Conservation (phyloP, 495 filamentous ascomycete species). For the Xylaria curta region DNA sequence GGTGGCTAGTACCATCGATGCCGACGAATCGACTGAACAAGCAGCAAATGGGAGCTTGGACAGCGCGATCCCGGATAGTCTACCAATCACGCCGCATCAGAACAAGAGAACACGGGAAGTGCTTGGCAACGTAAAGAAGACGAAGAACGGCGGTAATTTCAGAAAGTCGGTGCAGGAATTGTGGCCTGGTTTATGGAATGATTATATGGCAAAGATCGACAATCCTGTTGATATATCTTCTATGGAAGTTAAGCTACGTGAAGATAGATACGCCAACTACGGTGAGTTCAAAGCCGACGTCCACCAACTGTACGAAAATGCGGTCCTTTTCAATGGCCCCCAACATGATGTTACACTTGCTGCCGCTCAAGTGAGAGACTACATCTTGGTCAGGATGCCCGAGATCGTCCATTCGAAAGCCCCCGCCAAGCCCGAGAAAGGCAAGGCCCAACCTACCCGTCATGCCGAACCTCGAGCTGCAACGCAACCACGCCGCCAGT, state of each 20-base stretch:
- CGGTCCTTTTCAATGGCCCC: slow-evolving; percentile 79
- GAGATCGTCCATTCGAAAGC: slow-evolving; percentile 52
- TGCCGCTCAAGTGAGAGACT: slow-evolving; percentile 65
- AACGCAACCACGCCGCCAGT: slow-evolving; percentile 54
- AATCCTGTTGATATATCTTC: slow-evolving; percentile 82
- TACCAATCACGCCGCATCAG: slow-evolving; percentile 54
- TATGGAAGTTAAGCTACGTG: slow-evolving; percentile 80
- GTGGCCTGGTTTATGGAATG: slow-evolving; percentile 57
- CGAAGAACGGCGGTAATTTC: slow-evolving; percentile 76
- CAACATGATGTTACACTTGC: slow-evolving; percentile 71
- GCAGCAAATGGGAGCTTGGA: slow-evolving; percentile 35
- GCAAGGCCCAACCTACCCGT: slow-evolving; percentile 57
- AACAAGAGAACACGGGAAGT: slow-evolving; percentile 53
- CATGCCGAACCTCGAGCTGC: slow-evolving; percentile 51
- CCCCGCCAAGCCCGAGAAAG: slow-evolving; percentile 60
- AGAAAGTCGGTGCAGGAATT: slow-evolving; percentile 68
- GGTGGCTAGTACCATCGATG: slow-evolving; percentile 28
- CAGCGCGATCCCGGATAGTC: slow-evolving; percentile 32
- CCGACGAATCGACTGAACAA: slow-evolving; percentile 8
- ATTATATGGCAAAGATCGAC: slow-evolving; percentile 75
- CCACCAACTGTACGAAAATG: slow-evolving; percentile 75
- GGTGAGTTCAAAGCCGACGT: slow-evolving; percentile 75
- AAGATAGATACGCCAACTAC: slow-evolving; percentile 68
- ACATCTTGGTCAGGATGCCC: slow-evolving; percentile 67
- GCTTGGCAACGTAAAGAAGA: slow-evolving; percentile 79